Evolutionary conservation across 2,329 filamentous ascomycete species (phyloP).

Genomic region (Atkinsonella hypoxylon): DNA sequence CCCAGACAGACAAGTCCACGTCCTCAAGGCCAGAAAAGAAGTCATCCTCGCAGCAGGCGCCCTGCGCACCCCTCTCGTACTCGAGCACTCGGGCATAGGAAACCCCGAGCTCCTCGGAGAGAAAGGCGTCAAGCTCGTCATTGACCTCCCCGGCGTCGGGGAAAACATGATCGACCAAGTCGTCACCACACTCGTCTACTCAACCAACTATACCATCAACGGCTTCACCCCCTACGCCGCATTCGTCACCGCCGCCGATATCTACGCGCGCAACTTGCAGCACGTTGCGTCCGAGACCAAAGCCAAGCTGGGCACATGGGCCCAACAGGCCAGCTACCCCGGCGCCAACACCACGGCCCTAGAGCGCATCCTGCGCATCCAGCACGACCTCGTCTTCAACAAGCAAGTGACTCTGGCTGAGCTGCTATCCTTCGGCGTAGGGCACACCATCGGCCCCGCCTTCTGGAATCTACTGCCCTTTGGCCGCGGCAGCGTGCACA

Average conservation of each 20-base stretch:
- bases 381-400: slow-evolving; percentile 36
- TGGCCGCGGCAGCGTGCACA: slow-evolving; percentile 28
- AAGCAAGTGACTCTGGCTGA: slow-evolving; percentile 33
- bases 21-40: slow-evolving; percentile 30
- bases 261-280: slow-evolving; percentile 19
- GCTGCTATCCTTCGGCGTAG: slow-evolving; percentile 25
- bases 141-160: slow-evolving; percentile 38
- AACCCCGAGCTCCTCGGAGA: slow-evolving; percentile 27
- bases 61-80: slow-evolving; percentile 37
- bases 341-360: slow-evolving; percentile 20
- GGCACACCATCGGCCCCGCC: slow-evolving; percentile 21
- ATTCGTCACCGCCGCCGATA: slow-evolving; percentile 21
- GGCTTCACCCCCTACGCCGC: slow-evolving; percentile 20
- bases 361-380: slow-evolving; percentile 28
- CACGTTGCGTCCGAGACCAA: slow-evolving; percentile 14
- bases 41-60: slow-evolving; percentile 36
- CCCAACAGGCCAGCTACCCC: slow-evolving; percentile 14
- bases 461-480: slow-evolving; percentile 27
- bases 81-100: slow-evolving; percentile 42
- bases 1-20: slow-evolving; percentile 21
- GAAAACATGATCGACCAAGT: slow-evolving; percentile 42
- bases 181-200: slow-evolving; percentile 16
- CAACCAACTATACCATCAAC: slow-evolving; percentile 9
- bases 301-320: slow-evolving; percentile 19
- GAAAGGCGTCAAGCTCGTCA: slow-evolving; percentile 28